Conservation (phyloP, 2,329 filamentous ascomycete species). For the Ceratocystis albifundus region DNA sequence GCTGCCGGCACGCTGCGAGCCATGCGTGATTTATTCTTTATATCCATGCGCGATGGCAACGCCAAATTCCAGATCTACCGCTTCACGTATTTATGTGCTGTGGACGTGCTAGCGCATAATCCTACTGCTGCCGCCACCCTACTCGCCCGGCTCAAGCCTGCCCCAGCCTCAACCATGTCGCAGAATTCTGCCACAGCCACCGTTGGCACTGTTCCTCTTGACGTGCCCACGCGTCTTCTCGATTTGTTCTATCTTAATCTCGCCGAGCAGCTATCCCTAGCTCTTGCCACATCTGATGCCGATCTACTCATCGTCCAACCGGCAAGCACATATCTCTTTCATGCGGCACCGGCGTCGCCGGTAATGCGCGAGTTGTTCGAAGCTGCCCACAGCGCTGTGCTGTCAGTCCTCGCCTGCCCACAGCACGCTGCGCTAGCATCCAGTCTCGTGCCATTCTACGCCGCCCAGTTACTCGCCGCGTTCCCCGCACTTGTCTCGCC, state of each 20-base stretch:
- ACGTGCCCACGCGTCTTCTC: constrained; percentile 49
- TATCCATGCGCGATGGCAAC: constrained; percentile 62
- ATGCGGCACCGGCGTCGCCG: constrained; percentile 35
- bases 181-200: not conserved
- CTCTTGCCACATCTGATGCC: constrained; percentile 53
- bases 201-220: constrained; percentile 23
- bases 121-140: constrained; percentile 54
- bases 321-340: constrained; percentile 59
- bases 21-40: constrained; percentile 67
- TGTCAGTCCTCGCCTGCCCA: constrained; percentile 70
- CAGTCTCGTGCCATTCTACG: constrained; percentile 67
- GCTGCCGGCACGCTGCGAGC: constrained; percentile 36
- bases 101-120: constrained; percentile 70
- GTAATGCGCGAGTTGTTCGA: constrained; percentile 59
- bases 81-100: constrained; percentile 69
- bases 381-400: constrained; percentile 69
- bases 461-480: constrained; percentile 65
- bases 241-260: constrained; percentile 82
- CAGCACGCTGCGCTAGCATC: constrained; percentile 61
- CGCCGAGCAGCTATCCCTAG: constrained; percentile 68
- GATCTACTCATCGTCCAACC: constrained; percentile 64
- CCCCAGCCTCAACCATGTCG: constrained; percentile 38
- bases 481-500: constrained; percentile 70
- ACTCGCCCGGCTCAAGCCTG: constrained; percentile 48
- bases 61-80: constrained; percentile 70